Conservation (phyloP, 495 filamentous ascomycete genomes). For the Penicillium riverlandense region DNA sequence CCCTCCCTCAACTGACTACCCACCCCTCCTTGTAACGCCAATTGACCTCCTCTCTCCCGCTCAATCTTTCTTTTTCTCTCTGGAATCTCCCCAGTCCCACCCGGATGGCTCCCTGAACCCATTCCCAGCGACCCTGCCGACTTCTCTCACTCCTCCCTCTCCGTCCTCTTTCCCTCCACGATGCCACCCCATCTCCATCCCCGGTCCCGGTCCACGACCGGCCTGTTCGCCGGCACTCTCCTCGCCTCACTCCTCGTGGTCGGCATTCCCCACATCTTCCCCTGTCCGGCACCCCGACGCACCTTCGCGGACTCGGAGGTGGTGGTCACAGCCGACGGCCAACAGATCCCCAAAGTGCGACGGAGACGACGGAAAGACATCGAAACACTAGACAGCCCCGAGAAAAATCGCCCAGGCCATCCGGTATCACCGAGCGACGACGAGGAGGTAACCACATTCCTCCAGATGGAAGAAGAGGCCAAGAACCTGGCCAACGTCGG, state of each 20-base stretch:
- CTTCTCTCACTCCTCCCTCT: constrained; percentile 1
- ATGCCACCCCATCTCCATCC: constrained; percentile 95
- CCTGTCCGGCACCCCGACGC: constrained; percentile 78
- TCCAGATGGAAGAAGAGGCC: constrained; percentile 39
- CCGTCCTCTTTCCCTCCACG: constrained; percentile 7
- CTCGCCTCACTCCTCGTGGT: constrained; percentile 88
- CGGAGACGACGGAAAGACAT: constrained; percentile 26
- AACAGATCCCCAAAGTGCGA: constrained; percentile 30
- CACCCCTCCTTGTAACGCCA: neutral
- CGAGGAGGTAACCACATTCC: constrained; percentile 39
- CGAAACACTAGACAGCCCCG: constrained; percentile 12
- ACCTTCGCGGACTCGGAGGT: constrained; percentile 65
- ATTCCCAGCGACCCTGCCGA: constrained; percentile 3
- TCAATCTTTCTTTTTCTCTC: neutral
- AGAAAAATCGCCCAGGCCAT: constrained; percentile 9
- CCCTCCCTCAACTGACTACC: neutral
- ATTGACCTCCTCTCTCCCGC: constrained; percentile 7
- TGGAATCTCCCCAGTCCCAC: no score
- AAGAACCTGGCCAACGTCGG: constrained; percentile 23
- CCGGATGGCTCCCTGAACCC: no score
- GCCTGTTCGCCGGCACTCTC: constrained; percentile 92
- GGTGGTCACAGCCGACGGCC: constrained; percentile 40
- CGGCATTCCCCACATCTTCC: constrained; percentile 82
- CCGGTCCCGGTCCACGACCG: constrained; percentile 79
- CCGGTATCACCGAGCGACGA: constrained; percentile 19